Percentiles rank a stretch among this genome's conserved stretches.
These are phyloP conservation scores for Tetracladium setigerum DNA, from an alignment of 495 filamentous ascomycete genomes.

Conservation along the genomic window DNA sequence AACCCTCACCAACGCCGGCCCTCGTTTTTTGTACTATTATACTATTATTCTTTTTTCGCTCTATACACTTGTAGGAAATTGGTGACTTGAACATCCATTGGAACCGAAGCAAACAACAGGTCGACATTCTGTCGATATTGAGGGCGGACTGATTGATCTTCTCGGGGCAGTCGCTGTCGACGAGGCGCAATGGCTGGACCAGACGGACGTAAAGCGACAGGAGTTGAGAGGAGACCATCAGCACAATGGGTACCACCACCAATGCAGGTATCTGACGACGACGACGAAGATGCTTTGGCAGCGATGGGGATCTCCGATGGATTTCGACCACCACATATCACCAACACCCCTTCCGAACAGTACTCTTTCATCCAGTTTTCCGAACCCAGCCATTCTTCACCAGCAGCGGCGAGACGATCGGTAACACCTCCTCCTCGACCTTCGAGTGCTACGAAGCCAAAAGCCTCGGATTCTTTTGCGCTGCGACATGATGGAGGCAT, in stretches of 20 bases:
- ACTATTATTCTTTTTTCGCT: no score
- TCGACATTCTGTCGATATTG: no score
- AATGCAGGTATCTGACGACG: conserved; percentile 20
- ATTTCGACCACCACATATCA: conserved; percentile 25
- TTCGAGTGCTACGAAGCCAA: conserved; percentile 40
- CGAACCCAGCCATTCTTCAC: no score
- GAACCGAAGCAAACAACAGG: no score
- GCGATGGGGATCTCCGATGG: conserved; percentile 37
- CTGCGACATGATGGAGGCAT: conserved; percentile 29
- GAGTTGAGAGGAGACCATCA: conserved; percentile 17
- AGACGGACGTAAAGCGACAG: conserved; percentile 12
- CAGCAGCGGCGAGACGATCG: conserved; percentile 14
- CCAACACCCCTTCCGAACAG: conserved; percentile 9
- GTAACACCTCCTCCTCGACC: conserved; percentile 27
- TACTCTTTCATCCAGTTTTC: neutral
- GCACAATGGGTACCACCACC: conserved; percentile 11
- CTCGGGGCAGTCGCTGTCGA: neutral
- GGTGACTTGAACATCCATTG: no score
- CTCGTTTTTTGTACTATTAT: no score
- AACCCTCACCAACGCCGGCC: no score
- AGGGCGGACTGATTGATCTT: no score
- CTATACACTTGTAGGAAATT: no score
- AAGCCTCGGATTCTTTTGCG: conserved; percentile 30
- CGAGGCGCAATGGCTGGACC: conserved; percentile 7
- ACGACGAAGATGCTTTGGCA: conserved; percentile 32